Base-by-base conservation (phyloP, 2,329 filamentous ascomycete genomes). In the Colletotrichum tanaceti region DNA sequence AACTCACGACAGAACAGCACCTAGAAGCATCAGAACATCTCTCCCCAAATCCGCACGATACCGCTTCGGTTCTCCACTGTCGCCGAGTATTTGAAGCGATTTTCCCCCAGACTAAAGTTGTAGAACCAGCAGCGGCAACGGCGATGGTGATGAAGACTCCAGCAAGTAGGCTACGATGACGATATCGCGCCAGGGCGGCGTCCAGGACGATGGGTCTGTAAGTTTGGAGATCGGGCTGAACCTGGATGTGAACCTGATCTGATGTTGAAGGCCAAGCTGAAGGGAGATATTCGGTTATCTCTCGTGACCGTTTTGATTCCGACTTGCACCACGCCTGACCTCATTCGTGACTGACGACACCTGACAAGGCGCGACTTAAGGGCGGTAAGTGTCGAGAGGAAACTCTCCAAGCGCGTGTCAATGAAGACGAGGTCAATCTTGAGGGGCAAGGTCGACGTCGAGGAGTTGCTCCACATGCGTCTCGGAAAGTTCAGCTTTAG, bases 201-300 rank as follows among this genome's bases (percentile, higher is more conserved):
- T 20, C n/a, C 35, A 43, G 14, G 74, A 77, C 73, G 80, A 87
- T 71, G 90, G 92, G 73, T 89, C 90, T 28, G 79, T 93, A 76
- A 90, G 90, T 77, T 79, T 94, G 76, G 84, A 89, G 64, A 79
- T 93, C 41, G 91, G 93, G 76, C 82, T 93, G 65, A 93, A 94
- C 78, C 79, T 94, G 58, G 91, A 94, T 74, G 85, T 93, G 57
- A 91, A 94, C 79, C 89, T 94, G 71, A n/a, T n/a, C n/a, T n/a
- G 89, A 93, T n/a, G 79, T 82, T 94, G 62, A 93, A 93, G 83
- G 91, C 91, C 28, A 90, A 89, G 76, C 91, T 94, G 70, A 87
- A 93, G 73, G 91, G 91, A 73, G 91, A 93, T 80, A 78, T 94
- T 74, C 92, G 90, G 22, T 78, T 93, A 68, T 89, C 87, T 60